Percentiles rank a stretch among this genome's conserved stretches.
Evolutionary conservation across 495 filamentous ascomycete genomes (phyloP).

Genomic region (Lentithecium fluviatile): DNA sequence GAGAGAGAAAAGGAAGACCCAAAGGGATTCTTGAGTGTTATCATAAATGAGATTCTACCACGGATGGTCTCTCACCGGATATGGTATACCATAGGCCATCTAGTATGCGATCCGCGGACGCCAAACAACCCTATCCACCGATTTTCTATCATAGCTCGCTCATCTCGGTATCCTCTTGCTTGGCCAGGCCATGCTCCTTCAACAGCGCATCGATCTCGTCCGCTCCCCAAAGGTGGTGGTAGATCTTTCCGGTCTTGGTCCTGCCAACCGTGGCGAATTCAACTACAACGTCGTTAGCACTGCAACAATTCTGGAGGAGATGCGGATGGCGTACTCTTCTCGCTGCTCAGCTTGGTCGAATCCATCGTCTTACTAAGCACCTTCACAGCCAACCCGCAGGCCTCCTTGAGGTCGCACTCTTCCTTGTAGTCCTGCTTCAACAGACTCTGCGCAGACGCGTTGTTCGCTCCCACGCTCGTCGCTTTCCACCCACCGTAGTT

Average conservation of each 20-base stretch:
- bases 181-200: slow-evolving; percentile 92
- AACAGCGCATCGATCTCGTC: slow-evolving; percentile 94
- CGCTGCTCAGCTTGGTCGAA: slow-evolving; percentile 94
- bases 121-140: not conserved
- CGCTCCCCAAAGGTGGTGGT: slow-evolving; percentile 95
- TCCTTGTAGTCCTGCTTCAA: slow-evolving; percentile 99
- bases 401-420: slow-evolving; percentile 91
- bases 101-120: not conserved
- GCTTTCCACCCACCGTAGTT: slow-evolving; percentile 99
- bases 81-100: slow-evolving; percentile 15
- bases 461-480: slow-evolving; percentile 95
- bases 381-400: slow-evolving; percentile 96
- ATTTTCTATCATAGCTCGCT: slow-evolving; percentile 6
- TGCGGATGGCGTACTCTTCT: slow-evolving; percentile 77
- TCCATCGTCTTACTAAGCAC: slow-evolving; percentile 99
- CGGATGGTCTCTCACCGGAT: slow-evolving; percentile 13
- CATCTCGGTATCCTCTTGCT: slow-evolving; percentile 43
- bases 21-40: not conserved
- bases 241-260: slow-evolving; percentile 90
- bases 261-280: slow-evolving; percentile 98
- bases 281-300: slow-evolving; percentile 56
- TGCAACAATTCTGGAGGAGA: not conserved
- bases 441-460: slow-evolving; percentile 94
- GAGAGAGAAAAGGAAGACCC: not conserved
- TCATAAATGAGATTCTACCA: slow-evolving; percentile 2